These are phyloP conservation scores for Cymodocea nodosa DNA, from an alignment of 116 monocot genomes.

Conservation along the genomic window DNA sequence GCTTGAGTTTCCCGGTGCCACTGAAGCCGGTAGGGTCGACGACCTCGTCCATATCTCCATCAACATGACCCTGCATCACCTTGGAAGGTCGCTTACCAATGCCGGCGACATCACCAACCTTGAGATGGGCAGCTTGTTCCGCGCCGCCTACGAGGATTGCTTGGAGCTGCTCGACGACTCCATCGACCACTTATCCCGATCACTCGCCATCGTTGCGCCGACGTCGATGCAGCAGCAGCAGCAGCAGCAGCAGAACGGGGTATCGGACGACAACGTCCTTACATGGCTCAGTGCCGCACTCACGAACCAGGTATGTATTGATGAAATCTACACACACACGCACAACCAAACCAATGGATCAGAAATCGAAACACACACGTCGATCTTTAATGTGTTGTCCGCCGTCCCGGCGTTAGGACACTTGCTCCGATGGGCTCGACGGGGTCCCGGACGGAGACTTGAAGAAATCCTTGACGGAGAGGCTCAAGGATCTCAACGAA, in stretches of 20 bases:
- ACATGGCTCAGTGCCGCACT: constrained; percentile 96
- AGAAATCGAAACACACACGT: no score
- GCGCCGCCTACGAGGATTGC: constrained; percentile 76
- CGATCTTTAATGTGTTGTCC: no score
- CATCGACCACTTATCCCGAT: constrained; percentile 44
- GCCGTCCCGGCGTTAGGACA: constrained; percentile 22
- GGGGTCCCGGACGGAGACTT: constrained; percentile 24
- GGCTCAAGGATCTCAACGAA: constrained; percentile 44
- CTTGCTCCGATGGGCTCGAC: constrained; percentile 62
- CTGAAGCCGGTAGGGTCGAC: constrained; percentile 20
- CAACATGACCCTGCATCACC: constrained; percentile 62
- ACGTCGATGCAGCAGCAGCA: no score
- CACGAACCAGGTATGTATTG: constrained; percentile 36
- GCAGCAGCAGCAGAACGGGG: neutral
- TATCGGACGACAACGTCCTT: constrained; percentile 45
- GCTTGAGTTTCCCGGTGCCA: constrained; percentile 57
- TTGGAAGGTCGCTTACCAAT: constrained; percentile 40
- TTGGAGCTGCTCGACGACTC: constrained; percentile 77
- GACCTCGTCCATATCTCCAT: constrained; percentile 70
- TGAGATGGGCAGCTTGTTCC: constrained; percentile 26
- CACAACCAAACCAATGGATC: no score
- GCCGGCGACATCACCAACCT: constrained; percentile 34
- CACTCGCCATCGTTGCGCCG: constrained; percentile 28
- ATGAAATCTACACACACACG: no score
- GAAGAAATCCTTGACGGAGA: constrained; percentile 26